Base-by-base conservation (phyloP, 2,329 filamentous ascomycete genomes). In the Hymenoscyphus occultus region DNA sequence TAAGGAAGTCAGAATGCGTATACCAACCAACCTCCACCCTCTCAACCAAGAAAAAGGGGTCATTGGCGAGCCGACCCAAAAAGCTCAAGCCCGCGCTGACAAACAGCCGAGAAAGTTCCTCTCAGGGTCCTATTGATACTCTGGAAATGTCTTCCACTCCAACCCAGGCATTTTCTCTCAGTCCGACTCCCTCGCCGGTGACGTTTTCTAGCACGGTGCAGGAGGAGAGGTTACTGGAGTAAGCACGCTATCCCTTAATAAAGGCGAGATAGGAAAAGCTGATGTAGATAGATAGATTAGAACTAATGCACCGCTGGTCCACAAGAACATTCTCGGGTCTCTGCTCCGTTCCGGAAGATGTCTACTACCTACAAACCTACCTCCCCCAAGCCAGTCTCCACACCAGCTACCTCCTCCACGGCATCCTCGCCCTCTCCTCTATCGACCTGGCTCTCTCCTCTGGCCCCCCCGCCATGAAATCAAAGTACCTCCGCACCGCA, bases 291-390 rank as follows among this genome's bases (percentile, higher is more conserved):
- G 19, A n/a, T 39, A 51, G 60, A 22, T 48, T 64, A n/a, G 62
- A 64, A 57, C 39, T 64, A 5, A 60, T 64, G 57, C 62, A 64
- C 28, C 62, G 62, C 12, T 64, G 62, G 62, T 60, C 62, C 32
- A 57, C 58, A n/a, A 56, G 39, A 28, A 64, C 62, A 19, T 64
- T 56, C 28, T 31, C 31, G 14, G 56, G 62, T 3, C 32, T 64
- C 10, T 48, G n/a, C 19, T 31, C 28, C 48, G 42, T 64, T 14
- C 57, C 62, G 0, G 62, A 64, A 60, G 62, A 64, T 35, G 16
- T 31, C 3, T 35, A 32, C 13, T 60, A 60, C 48, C 57, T 64
- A 2, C 62, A 64, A 60, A 48, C 39, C 19, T 45, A 56, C 5
- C 32, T 64, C 13, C 62, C 62, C 12, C 62, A 39, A 5, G 32